Conservation (phyloP, 1,139 yeast species). For the Diutina mesorugosa region DNA sequence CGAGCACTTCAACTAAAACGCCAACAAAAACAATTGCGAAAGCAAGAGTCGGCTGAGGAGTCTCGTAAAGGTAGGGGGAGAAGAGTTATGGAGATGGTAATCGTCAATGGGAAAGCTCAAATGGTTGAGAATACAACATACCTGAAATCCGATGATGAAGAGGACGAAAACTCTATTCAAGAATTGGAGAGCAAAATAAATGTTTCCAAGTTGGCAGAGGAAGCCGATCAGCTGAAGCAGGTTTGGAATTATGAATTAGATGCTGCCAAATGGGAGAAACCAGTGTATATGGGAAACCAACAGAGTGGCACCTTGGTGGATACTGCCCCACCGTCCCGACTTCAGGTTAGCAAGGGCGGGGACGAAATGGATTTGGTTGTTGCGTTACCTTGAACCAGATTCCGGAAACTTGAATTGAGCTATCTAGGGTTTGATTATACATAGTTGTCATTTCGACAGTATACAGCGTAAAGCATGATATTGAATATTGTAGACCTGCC, state of each 20-base stretch:
- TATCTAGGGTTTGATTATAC: too few relatives aligned
- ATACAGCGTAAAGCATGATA: background rate
- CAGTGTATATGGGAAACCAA: conserved; percentile 17
- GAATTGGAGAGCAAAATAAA: conserved; percentile 15
- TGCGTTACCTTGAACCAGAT: background rate
- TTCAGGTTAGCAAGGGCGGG: background rate
- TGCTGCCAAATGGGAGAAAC: conserved; percentile 36
- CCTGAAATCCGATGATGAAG: conserved; percentile 7
- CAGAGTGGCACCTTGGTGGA: background rate
- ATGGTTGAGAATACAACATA: conserved; percentile 27
- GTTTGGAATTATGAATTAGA: conserved; percentile 52
- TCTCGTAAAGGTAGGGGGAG: conserved; percentile 57
- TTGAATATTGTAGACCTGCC: background rate
- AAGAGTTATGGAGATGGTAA: conserved; percentile 63
- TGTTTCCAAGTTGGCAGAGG: conserved; percentile 11
- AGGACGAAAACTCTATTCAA: conserved; percentile 8
- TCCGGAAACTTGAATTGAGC: too few relatives aligned
- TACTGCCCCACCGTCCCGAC: background rate
- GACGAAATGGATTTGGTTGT: background rate
- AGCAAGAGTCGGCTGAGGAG: conserved; percentile 29
- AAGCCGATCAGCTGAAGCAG: conserved; percentile 16
- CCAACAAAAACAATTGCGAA: conserved; percentile 64
- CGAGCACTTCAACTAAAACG: conserved; percentile 71
- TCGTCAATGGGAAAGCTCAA: conserved; percentile 69
- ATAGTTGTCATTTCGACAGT: too few relatives aligned